A percentile compares a stretch with the other conserved stretches of the same genome.
phyloP scores from a whole-genome alignment of 768 basidiomycete genomes.

The Phaeolepiota aurea region DNA sequence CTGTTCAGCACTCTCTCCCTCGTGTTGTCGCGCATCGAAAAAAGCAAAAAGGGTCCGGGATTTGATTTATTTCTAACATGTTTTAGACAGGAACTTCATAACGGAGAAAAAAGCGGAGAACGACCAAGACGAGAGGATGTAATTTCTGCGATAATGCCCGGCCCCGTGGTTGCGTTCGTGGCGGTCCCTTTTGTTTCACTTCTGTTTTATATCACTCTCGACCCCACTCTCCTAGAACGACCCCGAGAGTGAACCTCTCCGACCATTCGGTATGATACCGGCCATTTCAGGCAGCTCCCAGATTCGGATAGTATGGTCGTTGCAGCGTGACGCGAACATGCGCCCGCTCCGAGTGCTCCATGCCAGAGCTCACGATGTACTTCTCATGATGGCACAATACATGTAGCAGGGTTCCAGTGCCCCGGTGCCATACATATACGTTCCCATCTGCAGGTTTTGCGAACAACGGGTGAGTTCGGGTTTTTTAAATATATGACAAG shows the following conservation, averaged over 20 bases:
- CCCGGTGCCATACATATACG: constrained; percentile 93
- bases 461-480: background rate
- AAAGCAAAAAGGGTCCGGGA: too few species aligned
- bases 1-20: too few species aligned
- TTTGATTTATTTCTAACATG: too few species aligned
- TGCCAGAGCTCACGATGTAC: constrained; percentile 90
- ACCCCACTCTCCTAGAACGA: constrained; percentile 46
- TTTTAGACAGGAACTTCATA: too few species aligned
- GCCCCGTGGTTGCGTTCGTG: too few species aligned
- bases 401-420: constrained; percentile 77
- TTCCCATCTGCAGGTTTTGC: constrained; percentile 58
- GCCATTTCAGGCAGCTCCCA: constrained; percentile 56
- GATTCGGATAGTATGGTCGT: constrained; percentile 85
- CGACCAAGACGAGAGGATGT: too few species aligned
- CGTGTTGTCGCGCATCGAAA: too few species aligned
- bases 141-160: too few species aligned
- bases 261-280: constrained; percentile 3
- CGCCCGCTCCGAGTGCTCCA: constrained; percentile 89
- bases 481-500: background rate
- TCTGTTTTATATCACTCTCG: too few species aligned
- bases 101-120: too few species aligned
- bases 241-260: constrained; percentile 12
- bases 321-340: constrained; percentile 95
- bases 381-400: constrained; percentile 80
- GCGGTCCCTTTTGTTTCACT: too few species aligned